Evolutionary conservation across 768 basidiomycete species (phyloP), one percentile per base, ranked within the genome.

Genomic region (Suillus ampliporus): DNA sequence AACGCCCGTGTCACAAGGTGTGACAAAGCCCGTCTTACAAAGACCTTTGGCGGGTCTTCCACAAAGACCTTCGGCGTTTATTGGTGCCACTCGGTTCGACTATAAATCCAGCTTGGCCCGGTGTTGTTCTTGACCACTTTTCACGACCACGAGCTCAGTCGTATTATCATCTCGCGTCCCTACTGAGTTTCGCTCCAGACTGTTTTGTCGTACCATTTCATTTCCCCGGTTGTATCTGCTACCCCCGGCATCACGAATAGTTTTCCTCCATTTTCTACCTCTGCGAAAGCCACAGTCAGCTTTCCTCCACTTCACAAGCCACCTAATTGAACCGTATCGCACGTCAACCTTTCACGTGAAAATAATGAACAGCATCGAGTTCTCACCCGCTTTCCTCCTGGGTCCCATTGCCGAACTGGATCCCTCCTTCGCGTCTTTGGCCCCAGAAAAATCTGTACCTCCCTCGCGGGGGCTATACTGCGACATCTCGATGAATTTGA

Each of bases 201-300:
- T 58, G 14, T 31, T 54, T 28, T 51, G 31, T 10, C 1, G 7
- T 34, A 28, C 17, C n/a, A 14, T 21, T 28, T 13, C 7, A 21
- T 21, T 9, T 28, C 48, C 35, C 9, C 17, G 9, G 8, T 31
- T 17, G 26, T 41, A 15, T 52, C n/a, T 4, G 28, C 26, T 14
- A 34, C 57, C 41, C 46, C 28, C 47, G 17, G 28, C 34, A 31
- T 54, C 28, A 28, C 37, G 10, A 58, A 43, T 54, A 15, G 26
- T 35, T 54, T n/a, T 15, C 26, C 28, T 31, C 17, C 26, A 21
- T 21, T 37, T 21, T 50, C 19, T 26, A 34, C 28, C 28, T 2
- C 11, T 53, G 19, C 9, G n/a, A 58, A 50, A 34, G 41, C 58
- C 48, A 53, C 57, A 58, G 14, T 37, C 34, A 47, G 41, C 57